These are phyloP conservation scores for Corynespora cassiicola DNA, from an alignment of 2,329 filamentous ascomycete genomes.

Conservation along the genomic window DNA sequence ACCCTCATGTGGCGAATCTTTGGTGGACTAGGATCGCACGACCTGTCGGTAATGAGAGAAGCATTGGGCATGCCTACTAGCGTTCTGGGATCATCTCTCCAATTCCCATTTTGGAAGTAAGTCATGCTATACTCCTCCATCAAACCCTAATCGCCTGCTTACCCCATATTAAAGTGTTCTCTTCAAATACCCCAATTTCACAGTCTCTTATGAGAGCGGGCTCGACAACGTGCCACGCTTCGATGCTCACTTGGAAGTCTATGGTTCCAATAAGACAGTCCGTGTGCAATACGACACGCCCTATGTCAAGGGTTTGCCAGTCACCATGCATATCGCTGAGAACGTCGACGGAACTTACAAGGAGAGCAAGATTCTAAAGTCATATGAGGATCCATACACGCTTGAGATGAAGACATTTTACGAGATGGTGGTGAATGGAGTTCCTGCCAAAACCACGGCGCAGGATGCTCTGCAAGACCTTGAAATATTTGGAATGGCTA, in stretches of 20 bases:
- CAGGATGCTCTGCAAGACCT: slow-evolving; percentile 52
- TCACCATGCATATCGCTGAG: slow-evolving; percentile 26
- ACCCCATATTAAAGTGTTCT: slow-evolving; percentile 14
- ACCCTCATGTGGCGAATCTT: slow-evolving; percentile 50
- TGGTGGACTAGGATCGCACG: slow-evolving; percentile 60
- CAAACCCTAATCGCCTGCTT: slow-evolving; percentile 1
- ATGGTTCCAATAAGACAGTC: slow-evolving; percentile 61
- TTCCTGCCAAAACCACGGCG: slow-evolving; percentile 49
- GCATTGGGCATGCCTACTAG: slow-evolving; percentile 50
- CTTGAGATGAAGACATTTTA: slow-evolving; percentile 39
- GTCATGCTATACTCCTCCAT: background rate
- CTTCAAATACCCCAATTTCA: slow-evolving; percentile 46
- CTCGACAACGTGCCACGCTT: slow-evolving; percentile 61
- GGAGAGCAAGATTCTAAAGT: slow-evolving; percentile 49
- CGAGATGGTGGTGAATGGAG: slow-evolving; percentile 45
- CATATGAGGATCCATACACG: slow-evolving; percentile 57
- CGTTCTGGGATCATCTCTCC: slow-evolving; percentile 40
- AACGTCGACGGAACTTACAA: slow-evolving; percentile 30
- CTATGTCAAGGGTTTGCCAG: slow-evolving; percentile 62
- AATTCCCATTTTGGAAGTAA: slow-evolving; percentile 11
- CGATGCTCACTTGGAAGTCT: slow-evolving; percentile 61
- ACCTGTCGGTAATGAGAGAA: slow-evolving; percentile 63
- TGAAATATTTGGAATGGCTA: slow-evolving; percentile 47
- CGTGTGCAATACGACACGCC: slow-evolving; percentile 64
- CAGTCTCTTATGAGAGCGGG: slow-evolving; percentile 64